These are phyloP conservation scores for Bryoerythrophyllum caledonicum DNA, from an alignment of 225 moss, liverwort and hornwort species.

Conservation along the genomic window DNA sequence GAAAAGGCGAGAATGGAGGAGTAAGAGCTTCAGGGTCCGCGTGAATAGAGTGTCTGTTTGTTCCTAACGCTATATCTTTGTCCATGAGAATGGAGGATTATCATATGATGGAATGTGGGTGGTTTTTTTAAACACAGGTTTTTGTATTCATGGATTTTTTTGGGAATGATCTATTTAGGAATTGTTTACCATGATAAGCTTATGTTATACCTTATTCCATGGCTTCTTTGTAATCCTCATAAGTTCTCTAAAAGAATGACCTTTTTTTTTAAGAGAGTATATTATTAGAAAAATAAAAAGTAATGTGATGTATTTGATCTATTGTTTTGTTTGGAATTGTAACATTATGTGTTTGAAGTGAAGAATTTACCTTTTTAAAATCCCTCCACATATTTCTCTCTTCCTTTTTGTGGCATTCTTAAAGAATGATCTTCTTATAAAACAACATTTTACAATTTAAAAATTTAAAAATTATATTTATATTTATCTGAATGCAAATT, in stretches of 20 bases:
- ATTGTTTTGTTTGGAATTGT: neutral
- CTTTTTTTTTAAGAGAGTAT: too few species aligned
- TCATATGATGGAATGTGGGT: neutral
- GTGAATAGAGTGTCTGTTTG: too few species aligned
- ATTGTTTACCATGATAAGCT: neutral
- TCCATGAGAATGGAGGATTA: too few species aligned
- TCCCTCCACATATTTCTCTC: neutral
- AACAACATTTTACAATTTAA: neutral
- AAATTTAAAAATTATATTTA: fast-evolving
- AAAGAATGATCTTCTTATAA: too few species aligned
- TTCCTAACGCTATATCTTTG: too few species aligned
- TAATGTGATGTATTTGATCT: neutral
- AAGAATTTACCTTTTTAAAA: neutral
- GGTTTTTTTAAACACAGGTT: neutral
- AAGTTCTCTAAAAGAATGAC: neutral
- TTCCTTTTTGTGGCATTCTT: neutral
- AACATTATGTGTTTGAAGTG: neutral
- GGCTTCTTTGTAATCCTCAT: neutral
- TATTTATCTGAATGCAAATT: neutral
- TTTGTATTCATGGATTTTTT: neutral
- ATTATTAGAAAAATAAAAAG: neutral
- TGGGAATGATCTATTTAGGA: neutral
- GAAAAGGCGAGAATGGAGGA: neutral
- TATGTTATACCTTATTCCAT: slow-evolving; percentile 2
- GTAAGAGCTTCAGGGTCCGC: too few species aligned